phyloP scores from a whole-genome alignment of 139 green algal genomes.

The Ulvella scutata region DNA sequence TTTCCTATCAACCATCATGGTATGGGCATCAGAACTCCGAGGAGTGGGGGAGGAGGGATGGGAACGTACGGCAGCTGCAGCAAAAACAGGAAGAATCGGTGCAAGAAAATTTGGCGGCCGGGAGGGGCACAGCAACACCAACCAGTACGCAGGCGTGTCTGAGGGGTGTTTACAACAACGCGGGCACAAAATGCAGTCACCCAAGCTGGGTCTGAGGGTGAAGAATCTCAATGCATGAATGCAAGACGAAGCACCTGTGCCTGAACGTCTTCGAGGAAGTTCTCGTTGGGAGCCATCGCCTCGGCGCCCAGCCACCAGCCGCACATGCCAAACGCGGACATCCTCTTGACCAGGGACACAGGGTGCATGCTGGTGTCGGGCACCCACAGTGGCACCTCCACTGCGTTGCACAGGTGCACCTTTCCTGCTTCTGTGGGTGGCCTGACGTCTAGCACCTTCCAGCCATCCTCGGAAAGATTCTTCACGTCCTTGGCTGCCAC shows the following conservation, averaged over 20 bases:
- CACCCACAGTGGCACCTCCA: conserved; percentile 53
- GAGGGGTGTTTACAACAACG: too few species aligned
- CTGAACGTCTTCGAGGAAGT: conserved; percentile 62
- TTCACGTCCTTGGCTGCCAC: conserved; percentile 23
- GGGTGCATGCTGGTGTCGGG: conserved; percentile 30
- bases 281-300: conserved; percentile 70
- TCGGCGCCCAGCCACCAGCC: conserved; percentile 79
- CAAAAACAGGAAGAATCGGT: too few species aligned
- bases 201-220: too few species aligned
- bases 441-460: conserved; percentile 72
- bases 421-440: conserved; percentile 50
- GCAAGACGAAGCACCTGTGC: background rate
- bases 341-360: conserved; percentile 50
- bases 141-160: too few species aligned
- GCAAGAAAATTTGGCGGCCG: too few species aligned
- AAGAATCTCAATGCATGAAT: background rate
- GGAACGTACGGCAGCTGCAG: too few species aligned
- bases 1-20: too few species aligned
- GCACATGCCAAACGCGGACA: conserved; percentile 60
- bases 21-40: too few species aligned
- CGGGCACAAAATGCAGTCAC: too few species aligned
- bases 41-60: too few species aligned
- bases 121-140: too few species aligned
- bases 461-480: conserved; percentile 52
- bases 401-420: conserved; percentile 10